Conservation (phyloP, 2,329 filamentous ascomycete genomes). For the Passalora sequoiae region DNA sequence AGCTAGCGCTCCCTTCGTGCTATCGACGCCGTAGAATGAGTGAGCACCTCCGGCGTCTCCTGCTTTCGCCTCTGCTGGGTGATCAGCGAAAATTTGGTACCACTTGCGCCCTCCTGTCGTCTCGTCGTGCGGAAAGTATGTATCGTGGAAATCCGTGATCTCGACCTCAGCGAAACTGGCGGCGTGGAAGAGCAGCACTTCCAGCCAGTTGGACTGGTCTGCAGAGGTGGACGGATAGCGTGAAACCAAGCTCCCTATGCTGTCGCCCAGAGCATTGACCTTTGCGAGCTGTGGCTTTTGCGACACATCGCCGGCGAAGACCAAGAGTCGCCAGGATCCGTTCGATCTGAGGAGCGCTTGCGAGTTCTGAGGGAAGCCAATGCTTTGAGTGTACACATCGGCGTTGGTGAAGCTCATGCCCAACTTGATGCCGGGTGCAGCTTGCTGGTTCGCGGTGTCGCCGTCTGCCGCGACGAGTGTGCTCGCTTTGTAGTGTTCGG, state of each 20-base stretch:
- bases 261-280: conserved; percentile 4
- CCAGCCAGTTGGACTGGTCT: not conserved
- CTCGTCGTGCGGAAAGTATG: conserved; percentile 5
- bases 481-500: conserved; percentile 1
- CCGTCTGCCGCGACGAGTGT: not conserved
- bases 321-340: conserved; percentile 19
- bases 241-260: not conserved
- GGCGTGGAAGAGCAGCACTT: conserved; percentile 11
- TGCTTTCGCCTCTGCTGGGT: not conserved
- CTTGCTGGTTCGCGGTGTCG: not conserved
- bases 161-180: conserved; percentile 1
- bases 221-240: conserved; percentile 1
- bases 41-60: not conserved
- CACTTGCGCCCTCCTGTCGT: conserved; percentile 5
- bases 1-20: conserved; percentile 6
- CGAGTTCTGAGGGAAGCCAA: conserved; percentile 4
- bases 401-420: conserved; percentile 10
- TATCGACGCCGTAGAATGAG: conserved; percentile 2
- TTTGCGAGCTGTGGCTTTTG: not conserved
- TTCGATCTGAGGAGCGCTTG: conserved; percentile 14
- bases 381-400: conserved; percentile 13
- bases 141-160: conserved; percentile 4
- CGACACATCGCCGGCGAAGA: conserved; percentile 17
- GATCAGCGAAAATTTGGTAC: conserved; percentile 4
- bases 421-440: conserved; percentile 1